These are phyloP conservation scores for Hemileccinum rubropunctum DNA, from an alignment of 768 basidiomycete genomes.

Conservation along the genomic window DNA sequence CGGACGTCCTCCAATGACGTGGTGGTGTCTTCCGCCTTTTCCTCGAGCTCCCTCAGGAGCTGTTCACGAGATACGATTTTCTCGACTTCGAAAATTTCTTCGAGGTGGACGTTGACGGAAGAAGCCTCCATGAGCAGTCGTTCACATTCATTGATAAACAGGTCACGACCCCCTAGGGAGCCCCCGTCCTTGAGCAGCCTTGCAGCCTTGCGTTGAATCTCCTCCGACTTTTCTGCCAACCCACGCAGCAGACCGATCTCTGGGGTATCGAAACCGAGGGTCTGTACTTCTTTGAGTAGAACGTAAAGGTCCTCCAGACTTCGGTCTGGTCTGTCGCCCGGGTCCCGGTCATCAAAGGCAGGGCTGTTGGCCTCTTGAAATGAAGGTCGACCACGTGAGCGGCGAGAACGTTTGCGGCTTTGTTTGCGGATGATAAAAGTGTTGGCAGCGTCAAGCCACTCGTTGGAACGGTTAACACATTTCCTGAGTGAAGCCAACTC, in stretches of 20 bases:
- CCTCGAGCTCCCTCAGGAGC: slow-evolving; percentile 72
- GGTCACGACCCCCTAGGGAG: slow-evolving; percentile 46
- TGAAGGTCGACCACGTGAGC: slow-evolving; percentile 55
- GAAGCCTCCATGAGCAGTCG: slow-evolving; percentile 66
- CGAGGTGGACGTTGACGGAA: slow-evolving; percentile 79
- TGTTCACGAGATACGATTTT: slow-evolving; percentile 79
- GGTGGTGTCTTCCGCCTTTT: slow-evolving; percentile 62
- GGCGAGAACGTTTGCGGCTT: slow-evolving; percentile 70
- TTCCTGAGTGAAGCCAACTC: slow-evolving; percentile 72
- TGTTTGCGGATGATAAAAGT: slow-evolving; percentile 77
- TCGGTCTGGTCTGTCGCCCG: slow-evolving; percentile 67
- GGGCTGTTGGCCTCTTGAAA: slow-evolving; percentile 39
- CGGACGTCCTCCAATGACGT: slow-evolving; percentile 78
- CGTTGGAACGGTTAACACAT: slow-evolving; percentile 77
- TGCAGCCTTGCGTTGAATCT: slow-evolving; percentile 54
- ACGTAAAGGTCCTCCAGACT: slow-evolving; percentile 67
- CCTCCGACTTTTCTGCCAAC: slow-evolving; percentile 63
- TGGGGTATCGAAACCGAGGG: slow-evolving; percentile 78
- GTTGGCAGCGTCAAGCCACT: slow-evolving; percentile 87
- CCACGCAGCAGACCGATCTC: slow-evolving; percentile 61
- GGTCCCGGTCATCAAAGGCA: slow-evolving; percentile 42
- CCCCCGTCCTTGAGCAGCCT: slow-evolving; percentile 46
- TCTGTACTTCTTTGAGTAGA: slow-evolving; percentile 69
- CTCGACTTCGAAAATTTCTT: slow-evolving; percentile 75
- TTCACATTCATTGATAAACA: slow-evolving; percentile 68